phyloP scores from a whole-genome alignment of 2,329 filamentous ascomycete genomes.

The Pseudohalonectria lignicola region DNA sequence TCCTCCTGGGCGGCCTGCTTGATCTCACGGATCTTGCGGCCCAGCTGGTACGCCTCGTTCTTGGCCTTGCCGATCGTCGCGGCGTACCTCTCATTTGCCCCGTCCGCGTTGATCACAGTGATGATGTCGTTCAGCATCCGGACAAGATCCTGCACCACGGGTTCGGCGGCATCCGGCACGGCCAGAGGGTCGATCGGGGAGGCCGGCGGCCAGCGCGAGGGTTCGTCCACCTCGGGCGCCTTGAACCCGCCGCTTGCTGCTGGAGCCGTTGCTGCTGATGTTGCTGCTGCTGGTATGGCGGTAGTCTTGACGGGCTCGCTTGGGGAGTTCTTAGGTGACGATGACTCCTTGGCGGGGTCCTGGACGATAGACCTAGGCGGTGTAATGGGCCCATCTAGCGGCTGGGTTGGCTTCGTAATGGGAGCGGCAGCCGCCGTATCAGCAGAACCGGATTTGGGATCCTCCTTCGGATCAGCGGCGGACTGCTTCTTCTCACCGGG shows the following conservation, averaged over 20 bases:
- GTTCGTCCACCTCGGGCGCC: constrained; percentile 54
- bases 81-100: constrained; percentile 65
- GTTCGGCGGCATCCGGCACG: constrained; percentile 67
- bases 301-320: constrained; percentile 9
- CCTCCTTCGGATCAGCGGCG: constrained; percentile 5
- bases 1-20: constrained; percentile 58
- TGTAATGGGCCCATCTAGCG: background rate
- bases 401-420: background rate
- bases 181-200: constrained; percentile 68
- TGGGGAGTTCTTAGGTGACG: too few species aligned
- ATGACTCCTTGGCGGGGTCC: background rate
- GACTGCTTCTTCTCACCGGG: constrained; percentile 12
- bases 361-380: too few species aligned
- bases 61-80: constrained; percentile 78
- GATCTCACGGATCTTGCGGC: constrained; percentile 64
- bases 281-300: constrained; percentile 8
- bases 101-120: constrained; percentile 80
- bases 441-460: background rate
- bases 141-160: constrained; percentile 83
- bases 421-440: constrained; percentile 2
- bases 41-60: constrained; percentile 66
- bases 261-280: constrained; percentile 10
- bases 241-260: constrained; percentile 28
- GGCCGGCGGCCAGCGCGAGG: constrained; percentile 50
- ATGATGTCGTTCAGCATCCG: constrained; percentile 96